Percentiles rank a stretch among this genome's conserved stretches.
These are phyloP conservation scores for Talaromyces funiculosus DNA, from an alignment of 2,329 filamentous ascomycete genomes.

Conservation along the genomic window DNA sequence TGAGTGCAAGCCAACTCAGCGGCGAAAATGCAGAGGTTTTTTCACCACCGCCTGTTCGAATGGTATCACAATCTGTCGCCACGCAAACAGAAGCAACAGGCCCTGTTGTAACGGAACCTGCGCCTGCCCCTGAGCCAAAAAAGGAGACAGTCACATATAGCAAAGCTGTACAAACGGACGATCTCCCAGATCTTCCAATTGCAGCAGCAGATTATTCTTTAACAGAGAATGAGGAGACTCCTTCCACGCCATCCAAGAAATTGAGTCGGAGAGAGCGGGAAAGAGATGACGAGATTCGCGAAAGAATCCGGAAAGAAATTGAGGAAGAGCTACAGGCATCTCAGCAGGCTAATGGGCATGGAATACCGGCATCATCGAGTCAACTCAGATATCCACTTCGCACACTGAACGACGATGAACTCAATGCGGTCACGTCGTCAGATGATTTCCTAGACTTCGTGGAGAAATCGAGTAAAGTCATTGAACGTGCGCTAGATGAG, in stretches of 20 bases:
- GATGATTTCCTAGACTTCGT: slow-evolving; percentile 94
- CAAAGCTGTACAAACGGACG: slow-evolving; percentile 88
- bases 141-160: slow-evolving; percentile 89
- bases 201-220: slow-evolving; percentile 51
- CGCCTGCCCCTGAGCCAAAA: slow-evolving; percentile 50
- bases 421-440: slow-evolving; percentile 83
- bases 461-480: slow-evolving; percentile 91
- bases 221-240: slow-evolving; percentile 54
- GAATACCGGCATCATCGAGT: slow-evolving; percentile 37
- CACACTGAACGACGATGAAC: slow-evolving; percentile 74
- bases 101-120: slow-evolving; percentile 70
- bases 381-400: slow-evolving; percentile 66
- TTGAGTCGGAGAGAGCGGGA: slow-evolving; percentile 73
- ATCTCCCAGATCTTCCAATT: slow-evolving; percentile 55
- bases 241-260: slow-evolving; percentile 59
- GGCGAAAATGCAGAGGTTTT: slow-evolving; percentile 52
- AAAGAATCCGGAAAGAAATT: slow-evolving; percentile 79
- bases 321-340: slow-evolving; percentile 82
- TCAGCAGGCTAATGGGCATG: slow-evolving; percentile 37
- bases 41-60: slow-evolving; percentile 31
- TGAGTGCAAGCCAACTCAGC: slow-evolving; percentile 76
- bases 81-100: slow-evolving; percentile 69
- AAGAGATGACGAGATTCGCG: slow-evolving; percentile 80
- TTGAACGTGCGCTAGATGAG: slow-evolving; percentile 89
- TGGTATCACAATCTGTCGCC: slow-evolving; percentile 42